Conservation (phyloP, 345 rosid species). For the Iberis pinnata region DNA sequence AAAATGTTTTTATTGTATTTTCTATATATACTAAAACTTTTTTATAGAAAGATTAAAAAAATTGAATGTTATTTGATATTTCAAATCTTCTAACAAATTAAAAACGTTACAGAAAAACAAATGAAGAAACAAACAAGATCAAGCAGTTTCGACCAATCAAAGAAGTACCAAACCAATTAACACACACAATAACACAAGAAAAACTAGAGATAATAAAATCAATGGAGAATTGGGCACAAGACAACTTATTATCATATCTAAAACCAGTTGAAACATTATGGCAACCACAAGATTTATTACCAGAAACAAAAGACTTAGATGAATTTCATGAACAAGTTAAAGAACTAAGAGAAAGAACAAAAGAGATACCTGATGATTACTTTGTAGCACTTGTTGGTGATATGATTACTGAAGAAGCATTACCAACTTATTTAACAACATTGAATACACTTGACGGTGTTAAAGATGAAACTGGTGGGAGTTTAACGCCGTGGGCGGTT, state of each 20-base stretch:
- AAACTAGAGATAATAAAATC: slow-evolving; percentile 59
- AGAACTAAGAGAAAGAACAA: slow-evolving; percentile 41
- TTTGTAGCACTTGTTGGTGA: slow-evolving; percentile 37
- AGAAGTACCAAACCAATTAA: slow-evolving; percentile 27
- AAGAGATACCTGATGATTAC: slow-evolving; percentile 32
- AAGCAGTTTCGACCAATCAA: slow-evolving; percentile 29
- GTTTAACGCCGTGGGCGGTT: slow-evolving; percentile 45
- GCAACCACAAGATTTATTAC: slow-evolving; percentile 64
- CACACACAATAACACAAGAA: slow-evolving; percentile 38
- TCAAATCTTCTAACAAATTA: too few relatives aligned
- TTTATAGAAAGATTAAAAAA: too few relatives aligned
- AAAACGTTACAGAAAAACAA: too few relatives aligned
- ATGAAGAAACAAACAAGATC: background rate
- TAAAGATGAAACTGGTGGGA: slow-evolving; percentile 32
- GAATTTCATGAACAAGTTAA: slow-evolving; percentile 41
- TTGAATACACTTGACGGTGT: slow-evolving; percentile 60
- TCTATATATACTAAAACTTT: too few relatives aligned
- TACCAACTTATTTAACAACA: slow-evolving; percentile 73
- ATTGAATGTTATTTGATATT: too few relatives aligned
- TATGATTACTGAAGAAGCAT: slow-evolving; percentile 76
- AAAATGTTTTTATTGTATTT: too few relatives aligned
- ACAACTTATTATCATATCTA: slow-evolving; percentile 38
- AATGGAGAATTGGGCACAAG: slow-evolving; percentile 34
- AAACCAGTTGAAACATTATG: slow-evolving; percentile 56
- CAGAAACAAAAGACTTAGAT: slow-evolving; percentile 36